A percentile compares a stretch with the other conserved stretches of the same genome.
Conservation (phyloP, 352 stramenopile genomes). For the Phytophthora foliorum region DNA sequence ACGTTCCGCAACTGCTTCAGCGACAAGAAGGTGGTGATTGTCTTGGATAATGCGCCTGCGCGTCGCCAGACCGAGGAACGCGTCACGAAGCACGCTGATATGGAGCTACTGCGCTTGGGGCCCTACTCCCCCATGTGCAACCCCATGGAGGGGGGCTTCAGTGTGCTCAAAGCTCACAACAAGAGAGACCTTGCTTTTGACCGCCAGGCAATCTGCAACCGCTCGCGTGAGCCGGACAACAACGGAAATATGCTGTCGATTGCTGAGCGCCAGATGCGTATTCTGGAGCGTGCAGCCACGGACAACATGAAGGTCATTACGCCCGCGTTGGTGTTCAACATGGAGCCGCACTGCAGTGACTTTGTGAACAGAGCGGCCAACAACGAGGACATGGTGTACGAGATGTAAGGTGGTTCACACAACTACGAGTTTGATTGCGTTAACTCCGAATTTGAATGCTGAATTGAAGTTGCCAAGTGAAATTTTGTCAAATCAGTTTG, state of each 20-base stretch:
- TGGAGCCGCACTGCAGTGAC: too few relatives aligned
- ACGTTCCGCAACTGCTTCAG: not conserved
- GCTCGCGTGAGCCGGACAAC: not conserved
- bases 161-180: not conserved
- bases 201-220: not conserved
- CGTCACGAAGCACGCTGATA: not conserved
- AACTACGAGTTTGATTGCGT: not conserved
- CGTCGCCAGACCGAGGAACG: conserved; percentile 4
- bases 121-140: not conserved
- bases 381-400: too few relatives aligned
- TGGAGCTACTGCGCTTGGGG: not conserved
- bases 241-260: not conserved
- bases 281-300: too few relatives aligned
- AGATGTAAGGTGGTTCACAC: too few relatives aligned
- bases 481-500: too few relatives aligned
- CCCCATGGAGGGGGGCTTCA: not conserved
- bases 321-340: too few relatives aligned
- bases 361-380: too few relatives aligned
- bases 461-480: too few relatives aligned
- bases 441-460: not conserved
- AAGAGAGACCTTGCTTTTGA: not conserved
- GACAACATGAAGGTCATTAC: too few relatives aligned
- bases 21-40: conserved; percentile 1
- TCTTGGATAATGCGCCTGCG: not conserved
- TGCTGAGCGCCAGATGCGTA: too few relatives aligned